Percentiles rank a stretch among this genome's conserved stretches.
These are phyloP conservation scores for Candida insectorum DNA, from an alignment of 805 yeast genomes.

Conservation along the genomic window DNA sequence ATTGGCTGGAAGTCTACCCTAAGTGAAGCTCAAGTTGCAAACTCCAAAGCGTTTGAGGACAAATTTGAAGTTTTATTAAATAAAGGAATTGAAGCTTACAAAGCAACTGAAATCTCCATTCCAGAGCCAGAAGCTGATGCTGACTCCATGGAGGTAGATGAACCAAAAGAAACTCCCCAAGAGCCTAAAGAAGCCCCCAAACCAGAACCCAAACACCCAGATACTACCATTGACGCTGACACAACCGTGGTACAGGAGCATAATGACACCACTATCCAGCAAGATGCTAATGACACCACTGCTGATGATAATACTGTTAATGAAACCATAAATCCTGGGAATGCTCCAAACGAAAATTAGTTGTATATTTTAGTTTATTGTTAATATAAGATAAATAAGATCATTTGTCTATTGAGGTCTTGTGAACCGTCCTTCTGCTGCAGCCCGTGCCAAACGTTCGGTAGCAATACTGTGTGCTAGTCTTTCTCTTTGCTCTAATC, in stretches of 20 bases:
- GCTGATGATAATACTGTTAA: constrained; percentile 37
- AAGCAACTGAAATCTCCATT: constrained; percentile 1
- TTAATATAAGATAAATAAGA: no score
- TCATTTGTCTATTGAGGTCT: constrained; percentile 3
- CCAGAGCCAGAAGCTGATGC: constrained; percentile 36
- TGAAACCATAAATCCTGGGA: constrained; percentile 20
- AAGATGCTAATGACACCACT: constrained; percentile 47
- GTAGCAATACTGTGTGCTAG: constrained; percentile 54
- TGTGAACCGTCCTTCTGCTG: constrained; percentile 36
- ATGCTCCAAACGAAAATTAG: no score
- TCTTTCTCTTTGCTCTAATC: constrained; percentile 61
- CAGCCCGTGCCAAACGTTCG: constrained; percentile 47
- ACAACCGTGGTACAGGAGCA: constrained; percentile 44
- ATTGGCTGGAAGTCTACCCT: constrained; percentile 54
- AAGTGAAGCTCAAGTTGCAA: constrained; percentile 34
- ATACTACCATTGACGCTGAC: constrained; percentile 38
- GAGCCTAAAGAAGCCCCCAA: constrained; percentile 1
- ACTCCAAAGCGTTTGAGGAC: constrained; percentile 17
- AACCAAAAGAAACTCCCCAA: constrained; percentile 8
- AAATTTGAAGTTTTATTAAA: constrained; percentile 32
- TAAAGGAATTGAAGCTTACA: constrained; percentile 36
- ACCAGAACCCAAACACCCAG: constrained; percentile 3
- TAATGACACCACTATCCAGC: constrained; percentile 47
- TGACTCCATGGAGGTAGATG: constrained; percentile 14
- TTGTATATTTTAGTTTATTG: no score